Base-by-base conservation (phyloP, 768 basidiomycete species). In the Boletus subcaerulescens region DNA sequence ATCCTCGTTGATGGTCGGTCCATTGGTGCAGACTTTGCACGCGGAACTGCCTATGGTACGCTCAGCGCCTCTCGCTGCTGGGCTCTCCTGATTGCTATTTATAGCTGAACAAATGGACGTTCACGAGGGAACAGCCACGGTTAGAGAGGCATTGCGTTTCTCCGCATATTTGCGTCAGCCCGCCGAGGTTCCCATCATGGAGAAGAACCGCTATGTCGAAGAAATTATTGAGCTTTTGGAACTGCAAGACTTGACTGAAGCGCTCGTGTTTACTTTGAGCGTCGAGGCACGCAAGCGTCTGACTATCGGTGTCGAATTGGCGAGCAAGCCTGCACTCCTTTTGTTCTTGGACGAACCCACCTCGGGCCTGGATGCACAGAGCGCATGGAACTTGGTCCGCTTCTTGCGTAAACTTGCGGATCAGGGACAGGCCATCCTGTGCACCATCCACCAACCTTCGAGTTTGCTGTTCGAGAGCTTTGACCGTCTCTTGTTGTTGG, bases 221-320 rank as follows among this genome's bases (percentile, higher is more conserved):
- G 91, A 86, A 69, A 87, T 89, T 70, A 86, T 95, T 45, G 85
- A 91, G 64, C 77, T 94, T 14, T 77, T 93, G 29, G 93, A 93
- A 68, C 76, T 95, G 29, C 89, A 93, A 61, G 86, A 91, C 65
- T 74, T 89, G 2, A 84, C 91, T 2, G 92, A 94, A 60, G 92
- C 89, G 0, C 76, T 94, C 60, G 87, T 94, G 15, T 82, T 82
- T 66, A 84, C 80, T 59, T 76, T 89, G 35, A 78, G 77, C 49
- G 78, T 83, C 22, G 87, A 87, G 60, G 83, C 87, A 9, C 80
- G 91, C 57, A 95, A 95, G 68, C 86, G 92, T 11, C 77, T 93
- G 22, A 94, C 93, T 2, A 95, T 95, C 61, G 93, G 91, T 53
- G 93, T 95, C 51, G 93, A 95, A 68, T 78, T 96, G 9, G 91